Evolutionary conservation across 2,329 filamentous ascomycete species (phyloP).

Genomic region (Neonectria sp.): DNA sequence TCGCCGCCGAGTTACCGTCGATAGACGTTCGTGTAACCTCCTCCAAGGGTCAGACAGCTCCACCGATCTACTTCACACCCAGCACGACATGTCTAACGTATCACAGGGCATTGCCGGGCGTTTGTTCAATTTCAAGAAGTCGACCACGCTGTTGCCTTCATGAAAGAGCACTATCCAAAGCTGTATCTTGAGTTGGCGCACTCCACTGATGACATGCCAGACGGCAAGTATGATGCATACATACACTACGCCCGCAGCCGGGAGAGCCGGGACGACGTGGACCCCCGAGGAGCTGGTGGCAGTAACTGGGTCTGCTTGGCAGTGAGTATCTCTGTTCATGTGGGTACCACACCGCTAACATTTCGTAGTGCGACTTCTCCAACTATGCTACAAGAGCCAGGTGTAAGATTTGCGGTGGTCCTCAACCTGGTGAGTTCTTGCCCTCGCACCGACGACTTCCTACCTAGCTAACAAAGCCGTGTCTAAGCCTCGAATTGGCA

Average conservation of each 20-base stretch:
- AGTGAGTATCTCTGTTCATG: conserved; percentile 43
- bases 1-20: conserved; percentile 53
- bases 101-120: conserved; percentile 57
- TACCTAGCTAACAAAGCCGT: conserved; percentile 12
- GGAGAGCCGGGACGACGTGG: conserved; percentile 51
- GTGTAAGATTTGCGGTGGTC: conserved; percentile 57
- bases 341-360: conserved; percentile 33
- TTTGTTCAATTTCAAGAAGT: conserved; percentile 60
- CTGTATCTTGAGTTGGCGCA: conserved; percentile 54
- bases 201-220: conserved; percentile 56
- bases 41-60: conserved; percentile 50
- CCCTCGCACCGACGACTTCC: not conserved
- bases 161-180: conserved; percentile 60
- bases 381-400: conserved; percentile 56
- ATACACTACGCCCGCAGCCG: conserved; percentile 59
- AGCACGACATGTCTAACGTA: conserved; percentile 31
- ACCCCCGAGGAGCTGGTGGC: conserved; percentile 38
- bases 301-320: conserved; percentile 55
- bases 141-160: conserved; percentile 58
- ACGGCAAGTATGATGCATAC: conserved; percentile 55
- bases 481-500: conserved; percentile 49
- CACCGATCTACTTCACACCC: not conserved
- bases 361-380: conserved; percentile 55
- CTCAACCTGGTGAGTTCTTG: conserved; percentile 48
- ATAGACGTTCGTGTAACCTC: conserved; percentile 58